Conservation (phyloP, 2,329 filamentous ascomycete genomes). For the Colletotrichum shisoi region DNA sequence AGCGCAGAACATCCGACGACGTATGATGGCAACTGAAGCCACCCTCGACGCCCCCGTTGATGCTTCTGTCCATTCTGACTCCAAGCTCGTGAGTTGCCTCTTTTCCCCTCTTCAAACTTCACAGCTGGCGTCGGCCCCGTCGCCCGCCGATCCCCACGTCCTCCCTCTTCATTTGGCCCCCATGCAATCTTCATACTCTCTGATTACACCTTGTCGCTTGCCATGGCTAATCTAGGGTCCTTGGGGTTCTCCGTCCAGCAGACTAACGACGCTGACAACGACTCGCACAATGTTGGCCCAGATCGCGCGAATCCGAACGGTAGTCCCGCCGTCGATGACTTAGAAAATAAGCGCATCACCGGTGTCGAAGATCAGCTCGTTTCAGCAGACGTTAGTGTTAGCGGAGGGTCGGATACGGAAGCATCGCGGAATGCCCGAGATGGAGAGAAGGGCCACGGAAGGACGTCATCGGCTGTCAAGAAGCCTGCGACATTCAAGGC, state of each 20-base stretch:
- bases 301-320: slow-evolving; percentile 60
- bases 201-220: slow-evolving; percentile 2
- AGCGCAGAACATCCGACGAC: slow-evolving; percentile 50
- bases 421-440: slow-evolving; percentile 68
- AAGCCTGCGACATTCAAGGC: slow-evolving; percentile 83
- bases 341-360: slow-evolving; percentile 65
- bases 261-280: slow-evolving; percentile 49
- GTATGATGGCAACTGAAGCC: slow-evolving; percentile 72
- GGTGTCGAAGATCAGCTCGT: slow-evolving; percentile 66
- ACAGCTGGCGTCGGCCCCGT: slow-evolving; percentile 28
- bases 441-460: slow-evolving; percentile 66
- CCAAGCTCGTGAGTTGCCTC: slow-evolving; percentile 56
- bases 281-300: slow-evolving; percentile 58
- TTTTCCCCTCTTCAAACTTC: slow-evolving; percentile 21
- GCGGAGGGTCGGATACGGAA: slow-evolving; percentile 80
- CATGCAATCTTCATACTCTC: slow-evolving; percentile 11
- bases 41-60: slow-evolving; percentile 62
- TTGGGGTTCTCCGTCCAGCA: slow-evolving; percentile 41
- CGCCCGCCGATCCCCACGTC: slow-evolving; percentile 14
- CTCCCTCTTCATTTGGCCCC: slow-evolving; percentile 4
- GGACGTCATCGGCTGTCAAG: slow-evolving; percentile 68
- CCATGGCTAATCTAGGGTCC: slow-evolving; percentile 43
- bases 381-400: slow-evolving; percentile 73
- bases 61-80: slow-evolving; percentile 59
- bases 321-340: slow-evolving; percentile 58